Evolutionary conservation across 148 eudicot species (phyloP).

Genomic region (Tetragonia tetragonoides): DNA sequence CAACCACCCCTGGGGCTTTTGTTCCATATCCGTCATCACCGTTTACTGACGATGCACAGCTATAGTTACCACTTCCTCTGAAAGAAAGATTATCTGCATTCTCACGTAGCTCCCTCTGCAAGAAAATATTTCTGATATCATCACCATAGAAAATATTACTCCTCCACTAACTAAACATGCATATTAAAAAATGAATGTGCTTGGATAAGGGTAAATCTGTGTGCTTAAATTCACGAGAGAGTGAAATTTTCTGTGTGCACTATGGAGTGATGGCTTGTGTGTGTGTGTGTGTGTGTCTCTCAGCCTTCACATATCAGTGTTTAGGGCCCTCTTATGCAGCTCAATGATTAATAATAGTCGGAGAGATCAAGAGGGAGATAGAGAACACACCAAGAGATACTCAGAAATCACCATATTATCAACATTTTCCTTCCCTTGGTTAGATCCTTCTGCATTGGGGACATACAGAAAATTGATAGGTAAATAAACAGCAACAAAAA

Average conservation of each 20-base stretch:
- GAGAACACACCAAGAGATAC: constrained; percentile 48
- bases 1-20: constrained; percentile 90
- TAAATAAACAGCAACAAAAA: constrained; percentile 4
- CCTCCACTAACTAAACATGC: not conserved
- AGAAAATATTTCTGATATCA: constrained; percentile 16
- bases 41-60: constrained; percentile 40
- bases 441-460: constrained; percentile 46
- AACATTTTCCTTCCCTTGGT: constrained; percentile 51
- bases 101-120: constrained; percentile 48
- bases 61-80: constrained; percentile 42
- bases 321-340: not conserved
- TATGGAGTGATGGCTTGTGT: not conserved
- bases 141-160: constrained; percentile 15
- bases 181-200: not conserved
- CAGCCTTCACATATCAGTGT: not conserved
- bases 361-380: constrained; percentile 8
- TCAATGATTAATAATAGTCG: not conserved
- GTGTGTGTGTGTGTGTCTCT: not conserved
- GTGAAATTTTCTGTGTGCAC: not conserved
- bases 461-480: not conserved
- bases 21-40: constrained; percentile 56
- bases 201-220: not conserved
- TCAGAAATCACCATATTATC: constrained; percentile 38
- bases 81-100: constrained; percentile 38
- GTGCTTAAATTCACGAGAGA: not conserved